A percentile compares a stretch with the other conserved stretches of the same genome.
phyloP scores from a whole-genome alignment of 345 rosid genomes.

The Syzygium grande region DNA sequence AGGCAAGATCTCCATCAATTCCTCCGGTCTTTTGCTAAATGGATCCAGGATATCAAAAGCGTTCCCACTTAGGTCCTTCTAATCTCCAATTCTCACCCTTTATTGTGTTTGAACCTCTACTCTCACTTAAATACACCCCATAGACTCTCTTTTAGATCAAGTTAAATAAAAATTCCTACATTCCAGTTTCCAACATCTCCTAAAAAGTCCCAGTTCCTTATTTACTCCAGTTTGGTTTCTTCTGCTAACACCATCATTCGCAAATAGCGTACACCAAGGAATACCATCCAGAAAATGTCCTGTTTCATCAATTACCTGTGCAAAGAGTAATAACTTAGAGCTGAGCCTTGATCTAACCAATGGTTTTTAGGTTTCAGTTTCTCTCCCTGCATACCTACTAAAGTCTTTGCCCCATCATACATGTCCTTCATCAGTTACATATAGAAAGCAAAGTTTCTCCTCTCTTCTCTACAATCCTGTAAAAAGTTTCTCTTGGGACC shows the following conservation, averaged over 20 bases:
- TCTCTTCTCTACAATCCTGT: neutral
- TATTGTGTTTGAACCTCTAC: neutral
- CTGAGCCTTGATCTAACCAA: neutral
- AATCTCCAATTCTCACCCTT: neutral
- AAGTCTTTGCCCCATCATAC: neutral
- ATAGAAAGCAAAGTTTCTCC: neutral
- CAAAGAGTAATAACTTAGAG: neutral
- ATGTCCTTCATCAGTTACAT: neutral
- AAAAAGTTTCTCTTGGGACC: neutral
- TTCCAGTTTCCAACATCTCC: neutral
- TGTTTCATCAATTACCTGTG: neutral
- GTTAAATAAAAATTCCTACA: neutral
- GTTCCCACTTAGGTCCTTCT: neutral
- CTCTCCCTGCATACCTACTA: neutral
- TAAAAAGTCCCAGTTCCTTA: neutral
- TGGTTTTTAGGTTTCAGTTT: neutral
- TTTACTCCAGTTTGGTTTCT: neutral
- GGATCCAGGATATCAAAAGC: neutral
- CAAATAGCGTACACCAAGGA: neutral
- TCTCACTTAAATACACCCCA: neutral
- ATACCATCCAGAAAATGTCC: neutral
- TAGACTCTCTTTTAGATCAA: neutral
- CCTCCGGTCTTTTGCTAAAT: neutral
- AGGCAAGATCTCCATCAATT: neutral
- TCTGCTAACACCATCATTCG: neutral